Evolutionary conservation across 2,329 filamentous ascomycete species (phyloP), one percentile per base, ranked within the genome.

Genomic region (Didymellaceae sp.): DNA sequence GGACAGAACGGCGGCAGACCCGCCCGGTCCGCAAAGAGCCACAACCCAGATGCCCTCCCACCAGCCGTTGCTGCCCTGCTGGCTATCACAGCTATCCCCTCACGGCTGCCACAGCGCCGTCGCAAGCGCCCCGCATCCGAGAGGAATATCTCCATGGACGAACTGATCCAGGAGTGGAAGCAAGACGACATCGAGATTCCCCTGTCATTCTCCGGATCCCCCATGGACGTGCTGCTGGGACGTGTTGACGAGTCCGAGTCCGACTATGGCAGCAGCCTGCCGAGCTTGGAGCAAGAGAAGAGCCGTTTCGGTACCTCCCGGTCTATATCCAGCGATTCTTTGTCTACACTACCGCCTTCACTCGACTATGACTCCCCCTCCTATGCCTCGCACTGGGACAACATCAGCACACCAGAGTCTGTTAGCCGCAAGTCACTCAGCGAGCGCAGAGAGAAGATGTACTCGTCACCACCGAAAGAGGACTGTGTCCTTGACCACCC

Each of bases 401-500:
- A 64, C 24, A 51, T 72, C 11, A 67, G 65, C 43, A 74, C 71
- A 7, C 68, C 68, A 1, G 65, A 70, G 11, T 72, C 70, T 2
- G 56, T 67, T 26, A 43, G 58, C 14, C 63, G 65, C 17, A 62
- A 65, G 52, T 59, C 64, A 10, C 42, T 61, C 18, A 43, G 64
- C 2, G 70, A 73, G 43, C 76, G 78, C 54, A 78, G 74, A 53
- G 77, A 79, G 57, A 73, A 77, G 39, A 40, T 65, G 2, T 75
- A 80, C 20, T 80, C 78, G 1, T 77, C 77, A 4, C 77, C 80
- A 4, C 67, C 73, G 16, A 74, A 71, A 18, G 78, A 85, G 55
- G 80, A 84, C 47, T 85, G 82, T 58, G 73, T 76, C 3, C 68
- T 77, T 8, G 78, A 86, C 55, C 84, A 86, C 66, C 84, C 84